A percentile compares a stretch with the other conserved stretches of the same genome.
These are phyloP conservation scores for Alternaria solani DNA, from an alignment of 2,329 filamentous ascomycete species.

Conservation along the genomic window DNA sequence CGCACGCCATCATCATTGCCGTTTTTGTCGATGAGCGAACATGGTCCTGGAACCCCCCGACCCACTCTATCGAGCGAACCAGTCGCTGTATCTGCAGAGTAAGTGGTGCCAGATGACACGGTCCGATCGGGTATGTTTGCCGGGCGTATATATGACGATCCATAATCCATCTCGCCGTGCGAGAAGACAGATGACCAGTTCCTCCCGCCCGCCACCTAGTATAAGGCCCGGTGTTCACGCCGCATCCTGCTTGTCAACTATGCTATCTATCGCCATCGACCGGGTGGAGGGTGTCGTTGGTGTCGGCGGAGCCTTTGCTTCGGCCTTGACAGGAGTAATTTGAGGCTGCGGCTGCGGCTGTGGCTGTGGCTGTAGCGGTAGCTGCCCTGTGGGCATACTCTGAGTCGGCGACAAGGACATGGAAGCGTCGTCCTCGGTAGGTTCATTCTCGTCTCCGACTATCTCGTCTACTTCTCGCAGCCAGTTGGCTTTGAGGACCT, in stretches of 20 bases:
- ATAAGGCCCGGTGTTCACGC: conserved; percentile 29
- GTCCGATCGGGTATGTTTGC: conserved; percentile 7
- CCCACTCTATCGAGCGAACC: conserved; percentile 8
- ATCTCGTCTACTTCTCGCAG: conserved; percentile 64
- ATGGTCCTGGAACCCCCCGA: neutral
- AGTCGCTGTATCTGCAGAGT: conserved; percentile 4
- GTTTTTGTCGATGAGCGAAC: neutral
- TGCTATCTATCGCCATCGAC: conserved; percentile 52
- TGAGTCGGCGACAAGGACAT: conserved; percentile 29
- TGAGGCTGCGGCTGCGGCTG: conserved; percentile 20
- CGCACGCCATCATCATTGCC: neutral
- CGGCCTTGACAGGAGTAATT: conserved; percentile 29
- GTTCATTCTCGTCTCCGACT: conserved; percentile 39
- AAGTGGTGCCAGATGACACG: conserved; percentile 4
- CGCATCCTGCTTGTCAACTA: conserved; percentile 50
- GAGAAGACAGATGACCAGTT: neutral
- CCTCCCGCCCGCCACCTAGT: neutral
- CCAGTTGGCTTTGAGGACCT: conserved; percentile 66
- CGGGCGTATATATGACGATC: conserved; percentile 11
- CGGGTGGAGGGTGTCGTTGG: conserved; percentile 49
- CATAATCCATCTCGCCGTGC: neutral
- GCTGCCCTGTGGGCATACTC: conserved; percentile 9
- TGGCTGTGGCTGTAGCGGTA: conserved; percentile 2
- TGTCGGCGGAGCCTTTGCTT: conserved; percentile 46
- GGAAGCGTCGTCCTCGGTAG: conserved; percentile 30